Evolutionary conservation across 2,329 filamentous ascomycete genomes (phyloP).

Genomic region (Pseudocercospora pini-densiflorae): DNA sequence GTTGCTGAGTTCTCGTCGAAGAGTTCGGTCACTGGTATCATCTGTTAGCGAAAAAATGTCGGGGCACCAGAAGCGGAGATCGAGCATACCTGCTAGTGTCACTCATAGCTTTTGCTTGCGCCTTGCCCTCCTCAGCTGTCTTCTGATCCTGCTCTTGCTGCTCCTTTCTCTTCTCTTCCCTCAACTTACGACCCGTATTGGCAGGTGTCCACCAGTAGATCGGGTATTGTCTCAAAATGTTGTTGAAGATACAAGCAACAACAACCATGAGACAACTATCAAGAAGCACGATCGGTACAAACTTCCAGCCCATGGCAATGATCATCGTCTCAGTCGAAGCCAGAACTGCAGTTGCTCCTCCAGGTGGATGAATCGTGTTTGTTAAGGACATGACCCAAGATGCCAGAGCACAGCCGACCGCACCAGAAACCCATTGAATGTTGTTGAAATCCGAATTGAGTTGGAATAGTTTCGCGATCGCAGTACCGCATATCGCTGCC

Average conservation of each 20-base stretch:
- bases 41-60: background rate
- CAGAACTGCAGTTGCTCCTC: slow-evolving; percentile 54
- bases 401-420: slow-evolving; percentile 48
- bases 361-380: slow-evolving; percentile 55
- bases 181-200: slow-evolving; percentile 40
- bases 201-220: slow-evolving; percentile 55
- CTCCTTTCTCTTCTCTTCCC: slow-evolving; percentile 24
- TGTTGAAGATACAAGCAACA: slow-evolving; percentile 51
- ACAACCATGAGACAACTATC: slow-evolving; percentile 48
- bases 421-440: slow-evolving; percentile 51
- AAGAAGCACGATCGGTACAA: slow-evolving; percentile 48
- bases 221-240: slow-evolving; percentile 53
- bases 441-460: slow-evolving; percentile 42
- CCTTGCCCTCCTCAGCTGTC: slow-evolving; percentile 19
- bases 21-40: slow-evolving; percentile 22
- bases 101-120: slow-evolving; percentile 15
- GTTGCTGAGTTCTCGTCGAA: slow-evolving; percentile 27
- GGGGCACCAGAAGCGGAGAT: background rate
- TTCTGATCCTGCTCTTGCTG: slow-evolving; percentile 19
- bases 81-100: slow-evolving; percentile 27
- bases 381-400: slow-evolving; percentile 53
- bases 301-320: slow-evolving; percentile 52
- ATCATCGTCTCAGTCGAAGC: slow-evolving; percentile 47
- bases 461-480: slow-evolving; percentile 51
- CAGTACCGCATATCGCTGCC: slow-evolving; percentile 50